Evolutionary conservation across 2,329 filamentous ascomycete species (phyloP).

Genomic region (Cryoendolithus antarcticus): DNA sequence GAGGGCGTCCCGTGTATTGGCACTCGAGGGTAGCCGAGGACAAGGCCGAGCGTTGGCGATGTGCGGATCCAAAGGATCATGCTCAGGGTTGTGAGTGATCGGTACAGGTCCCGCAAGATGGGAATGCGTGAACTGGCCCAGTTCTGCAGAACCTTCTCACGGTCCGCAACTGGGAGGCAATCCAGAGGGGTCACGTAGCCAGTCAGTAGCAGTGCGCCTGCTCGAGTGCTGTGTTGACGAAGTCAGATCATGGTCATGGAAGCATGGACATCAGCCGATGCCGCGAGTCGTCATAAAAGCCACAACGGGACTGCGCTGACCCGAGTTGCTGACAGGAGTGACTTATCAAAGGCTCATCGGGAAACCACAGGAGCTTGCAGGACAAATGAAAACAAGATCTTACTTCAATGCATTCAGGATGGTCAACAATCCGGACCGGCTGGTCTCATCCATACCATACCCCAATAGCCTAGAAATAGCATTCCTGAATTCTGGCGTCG

Average conservation of each 20-base stretch:
- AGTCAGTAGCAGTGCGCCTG: conserved; percentile 53
- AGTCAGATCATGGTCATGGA: conserved; percentile 1
- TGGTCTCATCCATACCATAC: conserved; percentile 36
- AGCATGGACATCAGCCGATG: background rate
- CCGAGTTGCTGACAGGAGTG: background rate
- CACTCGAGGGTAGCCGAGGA: conserved; percentile 47
- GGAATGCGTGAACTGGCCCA: conserved; percentile 50
- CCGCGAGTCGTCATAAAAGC: background rate
- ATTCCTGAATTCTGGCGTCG: conserved; percentile 42
- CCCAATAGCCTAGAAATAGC: conserved; percentile 38
- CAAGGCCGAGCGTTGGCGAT: conserved; percentile 40
- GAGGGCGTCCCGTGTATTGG: conserved; percentile 43
- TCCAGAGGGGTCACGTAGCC: conserved; percentile 53
- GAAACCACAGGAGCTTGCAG: background rate
- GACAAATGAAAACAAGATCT: conserved; percentile 9
- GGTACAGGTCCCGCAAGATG: conserved; percentile 43
- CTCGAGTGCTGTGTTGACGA: conserved; percentile 38
- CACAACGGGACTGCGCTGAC: background rate
- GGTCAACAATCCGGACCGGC: conserved; percentile 36
- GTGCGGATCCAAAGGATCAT: conserved; percentile 45
- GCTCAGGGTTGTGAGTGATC: conserved; percentile 42
- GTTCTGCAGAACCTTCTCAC: conserved; percentile 48
- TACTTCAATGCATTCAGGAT: conserved; percentile 44
- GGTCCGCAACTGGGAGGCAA: conserved; percentile 46
- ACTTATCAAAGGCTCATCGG: background rate